Evolutionary conservation across 2,329 filamentous ascomycete species (phyloP), one percentile per base, ranked within the genome.

Genomic region (Sclerotinia borealis): DNA sequence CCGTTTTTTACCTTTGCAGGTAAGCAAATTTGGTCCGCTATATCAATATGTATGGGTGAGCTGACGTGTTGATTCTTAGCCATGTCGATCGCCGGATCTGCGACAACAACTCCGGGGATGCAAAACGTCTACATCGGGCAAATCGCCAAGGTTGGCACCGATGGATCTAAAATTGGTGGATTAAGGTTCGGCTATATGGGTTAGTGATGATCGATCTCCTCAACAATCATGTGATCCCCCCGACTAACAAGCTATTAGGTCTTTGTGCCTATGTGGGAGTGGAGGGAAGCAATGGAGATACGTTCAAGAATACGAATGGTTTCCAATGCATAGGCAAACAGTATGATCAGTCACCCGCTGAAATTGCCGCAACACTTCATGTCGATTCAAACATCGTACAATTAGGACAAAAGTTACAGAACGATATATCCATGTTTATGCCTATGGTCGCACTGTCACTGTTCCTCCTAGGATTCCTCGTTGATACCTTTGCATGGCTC

Each of bases 301-400:
- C 36, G n/a, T 61, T 61, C 48, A 29, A 45, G 27, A 61, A 61
- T 34, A 61, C 59, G 15, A 54, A 54, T 19, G 59, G 59, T 5
- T 61, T 19, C 15, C 48, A 61, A 52, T 61, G 59, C 25, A 52
- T 61, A 41, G 59, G 59, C 34, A 61, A 61, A 36, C 48, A 36
- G 19, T 61, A 61, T 39, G 19, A 17, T 25, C 48, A 61, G 29
- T 37, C 59, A 17, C 25, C 49, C 13, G 49, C 22, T 15, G 48
- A 61, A 25, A 61, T 61, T 22, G 37, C 29, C 27, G 22, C 48
- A 11, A 52, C 49, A 31, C 37, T 52, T 19, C 48, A 61, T 29
- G 49, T 54, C 59, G 59, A 55, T 17, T 11, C 48, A 29, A 51
- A 61, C 36, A 31, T 61, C n/a, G 10, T 61, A 37, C 13, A 52